Base-by-base conservation (phyloP, 495 filamentous ascomycete genomes). In the Cercophora sp. region DNA sequence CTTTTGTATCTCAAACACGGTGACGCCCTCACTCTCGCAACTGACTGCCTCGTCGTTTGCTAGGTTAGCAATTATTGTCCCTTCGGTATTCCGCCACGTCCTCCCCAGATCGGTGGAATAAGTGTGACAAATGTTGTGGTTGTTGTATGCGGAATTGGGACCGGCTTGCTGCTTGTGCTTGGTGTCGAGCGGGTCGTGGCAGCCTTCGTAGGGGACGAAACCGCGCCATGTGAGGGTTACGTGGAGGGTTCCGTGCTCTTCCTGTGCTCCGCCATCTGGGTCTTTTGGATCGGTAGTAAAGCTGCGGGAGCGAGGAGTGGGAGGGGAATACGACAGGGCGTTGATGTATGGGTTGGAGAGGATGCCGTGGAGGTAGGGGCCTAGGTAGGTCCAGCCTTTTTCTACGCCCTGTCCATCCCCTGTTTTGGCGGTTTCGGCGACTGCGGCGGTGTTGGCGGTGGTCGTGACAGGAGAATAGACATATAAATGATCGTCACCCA, bases 321-420 rank as follows among this genome's bases (percentile, higher is more conserved):
- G n/a, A n/a, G n/a, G n/a, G n/a, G n/a, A n/a, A 37, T 43, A 60
- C 62, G 67, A 60, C 2, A 77, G 55, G 3, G 72, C 75, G 62
- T 79, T 68, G 51, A 76, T 70, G 54, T 78, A 79, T 15, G 75
- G 72, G 56, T 75, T 79, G 52, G 73, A 76, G 9, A 57, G 48
- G 4, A 64, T 54, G 23, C 74, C 75, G 32, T 69, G 66, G n/a
- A 78, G 70, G 43, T 69, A 69, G 20, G 61, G 64, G 23, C 73
- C 70, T 5, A 69, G 59, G 19, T 62, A 66, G 6, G 36, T 39
- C 55, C 66, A 78, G 4, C n/a, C n/a, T n/a, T n/a, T n/a, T n/a
- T n/a, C n/a, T n/a, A n/a, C n/a, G n/a, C n/a, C n/a, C n/a, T n/a
- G n/a, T n/a, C n/a, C n/a, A n/a, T n/a, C n/a, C n/a, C n/a, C n/a